Evolutionary conservation across 805 yeast genomes (phyloP).

Genomic region (Metschnikowia baotianmanensis): DNA sequence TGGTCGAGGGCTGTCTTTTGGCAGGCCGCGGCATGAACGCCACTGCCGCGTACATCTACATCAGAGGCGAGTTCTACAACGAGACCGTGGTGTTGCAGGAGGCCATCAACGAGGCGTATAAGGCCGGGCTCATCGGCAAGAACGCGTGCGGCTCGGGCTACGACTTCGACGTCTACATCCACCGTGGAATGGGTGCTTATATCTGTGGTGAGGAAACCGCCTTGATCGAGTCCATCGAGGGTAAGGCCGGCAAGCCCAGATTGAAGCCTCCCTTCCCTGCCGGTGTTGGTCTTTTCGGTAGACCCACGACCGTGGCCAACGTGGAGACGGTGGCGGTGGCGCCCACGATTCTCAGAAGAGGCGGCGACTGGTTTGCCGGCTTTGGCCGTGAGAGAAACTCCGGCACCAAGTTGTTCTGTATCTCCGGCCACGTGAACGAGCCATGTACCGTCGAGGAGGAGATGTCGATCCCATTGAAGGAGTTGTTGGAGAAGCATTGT

Average conservation of each 20-base stretch:
- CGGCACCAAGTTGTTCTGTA: conserved; percentile 82
- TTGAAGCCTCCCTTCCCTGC: conserved; percentile 95
- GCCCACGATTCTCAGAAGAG: conserved; percentile 85
- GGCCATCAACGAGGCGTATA: conserved; percentile 86
- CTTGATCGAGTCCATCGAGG: conserved; percentile 82
- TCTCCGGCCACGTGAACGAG: conserved; percentile 87
- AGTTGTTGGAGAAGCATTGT: conserved; percentile 82
- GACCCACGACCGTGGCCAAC: conserved; percentile 88
- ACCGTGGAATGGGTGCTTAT: conserved; percentile 93
- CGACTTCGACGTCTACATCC: conserved; percentile 78
- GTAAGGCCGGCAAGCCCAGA: conserved; percentile 92
- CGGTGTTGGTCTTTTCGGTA: conserved; percentile 86
- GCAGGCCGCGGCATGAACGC: conserved; percentile 94
- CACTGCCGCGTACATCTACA: conserved; percentile 87
- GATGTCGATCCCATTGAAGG: conserved; percentile 85
- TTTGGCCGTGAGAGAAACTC: conserved; percentile 84
- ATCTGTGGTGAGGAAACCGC: conserved; percentile 93
- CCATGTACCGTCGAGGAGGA: conserved; percentile 94
- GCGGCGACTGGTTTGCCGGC: conserved; percentile 81
- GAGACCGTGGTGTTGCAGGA: conserved; percentile 72
- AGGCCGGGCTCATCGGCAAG: conserved; percentile 75
- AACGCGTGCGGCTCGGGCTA: conserved; percentile 87
- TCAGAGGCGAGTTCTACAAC: conserved; percentile 86
- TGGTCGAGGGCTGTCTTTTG: conserved; percentile 86
- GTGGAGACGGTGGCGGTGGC: conserved; percentile 91